Evolutionary conservation across 2,329 filamentous ascomycete species (phyloP), one percentile per base, ranked within the genome.

Genomic region (Phaeosphaeria sp.): DNA sequence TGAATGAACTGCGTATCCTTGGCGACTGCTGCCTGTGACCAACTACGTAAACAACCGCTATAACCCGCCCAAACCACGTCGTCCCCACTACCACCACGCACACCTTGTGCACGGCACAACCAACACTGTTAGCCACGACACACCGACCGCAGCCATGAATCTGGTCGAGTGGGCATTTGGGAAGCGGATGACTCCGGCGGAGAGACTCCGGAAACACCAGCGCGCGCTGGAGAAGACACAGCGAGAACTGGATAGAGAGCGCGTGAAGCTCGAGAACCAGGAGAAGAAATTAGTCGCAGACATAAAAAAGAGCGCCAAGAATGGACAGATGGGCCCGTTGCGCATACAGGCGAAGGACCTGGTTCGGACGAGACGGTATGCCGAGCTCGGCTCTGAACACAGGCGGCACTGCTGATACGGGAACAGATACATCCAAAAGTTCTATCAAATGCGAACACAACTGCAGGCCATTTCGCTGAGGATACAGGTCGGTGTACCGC

Each of bases 91-190:
- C n/a, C 49, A 41, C 54, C 53, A 50, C 55, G 43, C 55, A 43
- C 41, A 42, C 50, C 27, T 48, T 27, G 44, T 41, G 39, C 41
- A 46, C 49, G 10, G 27, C 42, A 27, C 44, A 27, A 27, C 30
- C 30, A 6, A 36, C 30, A 11, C 30, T 36, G 6, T 3, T 11
- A 36, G 30, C 30, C 30, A 36, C 30, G 30, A 36, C 30, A 50
- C 30, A 50, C 62, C 58, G 60, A 67, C 56, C 57, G 57, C 57
- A 63, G 65, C n/a, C 70, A 52, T 59, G 56, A 64, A 97, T 92
- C 92, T 98, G 76, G 87, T 99, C 62, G 95, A 99, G 87, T 99
- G 95, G 93, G 94, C 94, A 41, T 99, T 99, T 76, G 95, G 95
- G 67, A 98, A 97, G 87, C 95, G 95, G 80, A 96, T 98, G 87